Evolutionary conservation across 2,329 filamentous ascomycete species (phyloP).

Genomic region (Pseudogymnoascus verrucosus): DNA sequence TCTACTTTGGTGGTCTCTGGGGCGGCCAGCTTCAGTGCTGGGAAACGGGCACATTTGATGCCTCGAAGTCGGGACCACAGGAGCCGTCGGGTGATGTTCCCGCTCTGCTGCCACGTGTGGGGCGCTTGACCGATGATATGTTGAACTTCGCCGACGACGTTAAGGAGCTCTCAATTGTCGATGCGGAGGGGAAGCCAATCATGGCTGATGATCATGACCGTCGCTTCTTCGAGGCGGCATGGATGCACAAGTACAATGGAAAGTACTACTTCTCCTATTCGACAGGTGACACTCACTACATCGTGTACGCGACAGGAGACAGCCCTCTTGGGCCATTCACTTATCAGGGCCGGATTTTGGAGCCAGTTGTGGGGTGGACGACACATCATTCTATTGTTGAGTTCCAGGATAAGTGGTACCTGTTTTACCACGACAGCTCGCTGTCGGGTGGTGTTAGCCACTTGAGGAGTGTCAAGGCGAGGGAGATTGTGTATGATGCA

Average conservation of each 20-base stretch:
- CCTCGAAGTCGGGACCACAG: slow-evolving; percentile 44
- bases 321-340: slow-evolving; percentile 65
- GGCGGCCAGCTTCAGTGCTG: slow-evolving; percentile 76
- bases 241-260: slow-evolving; percentile 65
- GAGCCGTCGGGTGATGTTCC: slow-evolving; percentile 51
- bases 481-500: slow-evolving; percentile 1
- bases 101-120: slow-evolving; percentile 61
- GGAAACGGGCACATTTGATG: slow-evolving; percentile 49
- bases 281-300: slow-evolving; percentile 68
- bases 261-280: slow-evolving; percentile 72
- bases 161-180: slow-evolving; percentile 56
- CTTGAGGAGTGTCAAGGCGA: slow-evolving; percentile 58
- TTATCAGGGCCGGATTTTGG: slow-evolving; percentile 61
- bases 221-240: slow-evolving; percentile 74
- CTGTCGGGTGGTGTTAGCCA: slow-evolving; percentile 62
- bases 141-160: slow-evolving; percentile 47
- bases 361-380: slow-evolving; percentile 73
- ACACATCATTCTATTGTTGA: slow-evolving; percentile 75
- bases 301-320: slow-evolving; percentile 60
- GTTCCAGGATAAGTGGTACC: slow-evolving; percentile 61
- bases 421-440: slow-evolving; percentile 71
- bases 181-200: slow-evolving; percentile 51
- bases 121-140: slow-evolving; percentile 58
- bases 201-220: slow-evolving; percentile 61
- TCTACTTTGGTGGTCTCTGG: slow-evolving; percentile 76